Percentiles rank a stretch among this genome's conserved stretches.
Conservation (phyloP, 192 early-diverging fungal genomes). For the Podila epicladia region DNA sequence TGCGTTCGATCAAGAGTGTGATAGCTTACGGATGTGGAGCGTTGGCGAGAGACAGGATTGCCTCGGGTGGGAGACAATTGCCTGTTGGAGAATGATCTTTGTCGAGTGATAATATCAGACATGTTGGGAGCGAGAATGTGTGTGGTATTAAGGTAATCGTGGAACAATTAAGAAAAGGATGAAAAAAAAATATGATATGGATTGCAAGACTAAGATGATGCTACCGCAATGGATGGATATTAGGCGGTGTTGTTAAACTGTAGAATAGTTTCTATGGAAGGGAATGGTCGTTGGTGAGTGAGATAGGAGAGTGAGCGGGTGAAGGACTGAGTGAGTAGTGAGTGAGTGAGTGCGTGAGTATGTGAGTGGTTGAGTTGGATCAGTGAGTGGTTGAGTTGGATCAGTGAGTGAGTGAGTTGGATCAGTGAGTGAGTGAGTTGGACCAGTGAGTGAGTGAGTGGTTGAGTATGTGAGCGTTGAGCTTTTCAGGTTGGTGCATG, state of each 20-base stretch:
- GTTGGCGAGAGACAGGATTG: conserved; percentile 16
- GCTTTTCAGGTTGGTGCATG: neutral
- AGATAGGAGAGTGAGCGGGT: neutral
- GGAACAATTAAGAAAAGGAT: neutral
- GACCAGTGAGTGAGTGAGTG: neutral
- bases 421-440: neutral
- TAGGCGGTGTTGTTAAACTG: no score
- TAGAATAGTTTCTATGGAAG: no score
- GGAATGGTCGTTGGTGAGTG: neutral
- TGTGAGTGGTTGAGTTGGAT: neutral
- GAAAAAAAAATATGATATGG: neutral
- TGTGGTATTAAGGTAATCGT: neutral
- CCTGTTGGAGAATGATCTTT: conserved; percentile 10
- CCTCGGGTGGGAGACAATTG: neutral
- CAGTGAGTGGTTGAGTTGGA: neutral
- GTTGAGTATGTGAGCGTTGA: neutral
- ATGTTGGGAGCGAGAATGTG: neutral
- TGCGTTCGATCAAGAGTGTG: neutral
- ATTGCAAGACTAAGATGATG: neutral
- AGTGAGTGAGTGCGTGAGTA: neutral
- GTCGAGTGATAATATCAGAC: conserved; percentile 2
- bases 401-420: neutral
- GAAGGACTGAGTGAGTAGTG: neutral
- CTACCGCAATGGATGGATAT: no score
- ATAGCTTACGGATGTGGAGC: conserved; percentile 33